Evolutionary conservation across 176 grass and related monocot genomes (phyloP).

Genomic region (Alloteropsis semialata): DNA sequence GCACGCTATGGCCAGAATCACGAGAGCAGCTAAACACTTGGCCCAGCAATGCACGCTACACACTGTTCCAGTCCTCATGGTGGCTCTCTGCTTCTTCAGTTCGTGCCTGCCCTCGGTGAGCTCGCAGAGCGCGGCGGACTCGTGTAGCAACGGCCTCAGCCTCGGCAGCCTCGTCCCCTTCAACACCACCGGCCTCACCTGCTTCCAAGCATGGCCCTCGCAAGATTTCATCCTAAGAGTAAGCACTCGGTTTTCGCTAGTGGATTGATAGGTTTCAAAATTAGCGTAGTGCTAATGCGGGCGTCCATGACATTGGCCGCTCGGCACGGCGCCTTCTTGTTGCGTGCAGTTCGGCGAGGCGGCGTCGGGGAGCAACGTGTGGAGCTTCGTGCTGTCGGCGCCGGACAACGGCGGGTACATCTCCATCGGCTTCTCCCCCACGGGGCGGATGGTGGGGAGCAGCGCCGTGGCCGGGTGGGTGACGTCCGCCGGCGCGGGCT

Average conservation of each 20-base stretch:
- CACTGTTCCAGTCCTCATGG: background rate
- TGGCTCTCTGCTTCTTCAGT: slow-evolving; percentile 10
- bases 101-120: background rate
- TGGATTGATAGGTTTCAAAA: background rate
- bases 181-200: slow-evolving; percentile 44
- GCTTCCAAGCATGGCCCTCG: slow-evolving; percentile 46
- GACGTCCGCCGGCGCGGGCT: background rate
- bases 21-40: background rate
- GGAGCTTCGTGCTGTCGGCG: slow-evolving; percentile 74
- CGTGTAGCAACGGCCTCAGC: slow-evolving; percentile 30
- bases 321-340: background rate
- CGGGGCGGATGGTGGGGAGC: slow-evolving; percentile 53
- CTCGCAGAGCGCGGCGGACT: slow-evolving; percentile 29
- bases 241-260: background rate
- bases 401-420: slow-evolving; percentile 54
- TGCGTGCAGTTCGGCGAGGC: slow-evolving; percentile 26
- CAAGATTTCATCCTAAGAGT: slow-evolving; percentile 54
- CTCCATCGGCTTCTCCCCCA: slow-evolving; percentile 43
- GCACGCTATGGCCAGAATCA: background rate
- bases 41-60: background rate
- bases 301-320: background rate
- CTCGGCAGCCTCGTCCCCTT: slow-evolving; percentile 43
- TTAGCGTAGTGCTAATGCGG: background rate
- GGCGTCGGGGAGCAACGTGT: slow-evolving; percentile 12
- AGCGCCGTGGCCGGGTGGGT: slow-evolving; percentile 51